Evolutionary conservation across 2,329 filamentous ascomycete species (phyloP).

Genomic region (Phialophora expanda): DNA sequence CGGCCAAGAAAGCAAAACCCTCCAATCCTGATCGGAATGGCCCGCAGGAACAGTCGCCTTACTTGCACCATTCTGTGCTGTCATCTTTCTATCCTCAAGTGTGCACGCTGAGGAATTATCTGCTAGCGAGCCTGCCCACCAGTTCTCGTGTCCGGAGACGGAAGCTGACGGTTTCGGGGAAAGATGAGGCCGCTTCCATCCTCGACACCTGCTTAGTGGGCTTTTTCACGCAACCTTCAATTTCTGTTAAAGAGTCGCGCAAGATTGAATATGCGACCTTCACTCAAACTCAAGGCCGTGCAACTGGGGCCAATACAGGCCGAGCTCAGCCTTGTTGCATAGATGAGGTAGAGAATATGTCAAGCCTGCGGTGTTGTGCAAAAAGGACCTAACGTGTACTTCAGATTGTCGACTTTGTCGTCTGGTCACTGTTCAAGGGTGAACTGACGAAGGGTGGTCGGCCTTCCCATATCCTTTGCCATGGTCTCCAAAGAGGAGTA

Average conservation of each 20-base stretch:
- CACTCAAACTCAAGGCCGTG: constrained; percentile 63
- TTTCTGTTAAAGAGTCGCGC: constrained; percentile 46
- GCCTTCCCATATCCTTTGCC: constrained; percentile 77
- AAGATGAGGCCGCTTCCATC: constrained; percentile 56
- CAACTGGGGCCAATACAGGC: constrained; percentile 45
- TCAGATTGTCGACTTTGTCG: constrained; percentile 77
- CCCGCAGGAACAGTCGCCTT: constrained; percentile 1
- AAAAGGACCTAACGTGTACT: not conserved
- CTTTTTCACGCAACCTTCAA: constrained; percentile 46
- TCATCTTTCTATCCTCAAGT: constrained; percentile 37
- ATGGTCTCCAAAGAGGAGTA: constrained; percentile 69
- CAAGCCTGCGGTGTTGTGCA: constrained; percentile 3
- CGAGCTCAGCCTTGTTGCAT: constrained; percentile 60
- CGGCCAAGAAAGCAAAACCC: constrained; percentile 22
- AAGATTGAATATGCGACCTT: constrained; percentile 65
- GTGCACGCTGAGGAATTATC: constrained; percentile 34
- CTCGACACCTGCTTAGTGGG: constrained; percentile 75
- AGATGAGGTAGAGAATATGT: constrained; percentile 60
- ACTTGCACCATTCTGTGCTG: constrained; percentile 32
- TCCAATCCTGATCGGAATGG: constrained; percentile 12
- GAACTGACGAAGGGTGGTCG: constrained; percentile 52
- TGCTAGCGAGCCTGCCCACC: constrained; percentile 33
- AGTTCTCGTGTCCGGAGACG: constrained; percentile 57
- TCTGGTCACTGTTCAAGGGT: constrained; percentile 75
- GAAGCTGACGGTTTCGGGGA: constrained; percentile 59